phyloP scores from a whole-genome alignment of 805 yeast species.

The Barnettozyma botsteinii region DNA sequence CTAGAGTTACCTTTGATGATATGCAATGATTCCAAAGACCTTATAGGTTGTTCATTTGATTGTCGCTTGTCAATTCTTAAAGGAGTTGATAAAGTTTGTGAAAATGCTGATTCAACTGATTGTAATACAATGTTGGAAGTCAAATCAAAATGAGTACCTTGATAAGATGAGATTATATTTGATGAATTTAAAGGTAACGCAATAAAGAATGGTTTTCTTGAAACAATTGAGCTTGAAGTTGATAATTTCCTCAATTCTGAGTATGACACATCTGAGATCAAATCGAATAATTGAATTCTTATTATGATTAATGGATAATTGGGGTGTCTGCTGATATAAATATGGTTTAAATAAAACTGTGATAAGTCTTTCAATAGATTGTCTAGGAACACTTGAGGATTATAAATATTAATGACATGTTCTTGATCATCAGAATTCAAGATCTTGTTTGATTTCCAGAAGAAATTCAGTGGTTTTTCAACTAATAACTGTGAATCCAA shows the following conservation, averaged over 20 bases:
- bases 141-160: constrained; percentile 30
- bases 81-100: constrained; percentile 36
- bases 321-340: constrained; percentile 64
- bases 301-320: constrained; percentile 52
- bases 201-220: constrained; percentile 58
- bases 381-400: constrained; percentile 48
- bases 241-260: constrained; percentile 5
- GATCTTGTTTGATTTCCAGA: constrained; percentile 33
- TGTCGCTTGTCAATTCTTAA: constrained; percentile 30
- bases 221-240: constrained; percentile 38
- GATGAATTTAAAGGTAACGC: constrained; percentile 67
- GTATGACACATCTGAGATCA: constrained; percentile 22
- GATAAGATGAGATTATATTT: constrained; percentile 37
- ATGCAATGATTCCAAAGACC: constrained; percentile 50
- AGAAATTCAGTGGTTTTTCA: constrained; percentile 42
- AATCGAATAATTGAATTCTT: constrained; percentile 65
- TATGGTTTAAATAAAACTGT: constrained; percentile 51
- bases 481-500: constrained; percentile 61
- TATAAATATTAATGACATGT: constrained; percentile 30
- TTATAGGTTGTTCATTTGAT: constrained; percentile 24
- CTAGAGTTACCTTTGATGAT: constrained; percentile 58
- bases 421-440: constrained; percentile 23
- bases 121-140: constrained; percentile 53
- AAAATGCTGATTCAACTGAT: constrained; percentile 49
- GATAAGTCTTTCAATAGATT: constrained; percentile 43